Conservation (phyloP, 2,329 filamentous ascomycete genomes). For the Pezicula neosporulosa region DNA sequence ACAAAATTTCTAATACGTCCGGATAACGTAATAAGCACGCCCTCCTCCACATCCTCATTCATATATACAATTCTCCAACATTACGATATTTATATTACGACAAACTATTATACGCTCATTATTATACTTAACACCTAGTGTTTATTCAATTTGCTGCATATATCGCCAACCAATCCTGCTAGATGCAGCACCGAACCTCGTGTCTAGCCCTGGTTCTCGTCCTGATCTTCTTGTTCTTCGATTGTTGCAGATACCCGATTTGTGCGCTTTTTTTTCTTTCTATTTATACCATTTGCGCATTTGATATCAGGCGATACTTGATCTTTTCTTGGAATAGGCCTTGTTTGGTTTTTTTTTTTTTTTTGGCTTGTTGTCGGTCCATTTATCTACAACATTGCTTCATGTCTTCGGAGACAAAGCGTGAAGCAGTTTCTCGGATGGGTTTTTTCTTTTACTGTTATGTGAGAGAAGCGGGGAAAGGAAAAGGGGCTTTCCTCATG, state of each 20-base stretch:
- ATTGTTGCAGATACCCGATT: neutral
- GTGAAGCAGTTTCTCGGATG: neutral
- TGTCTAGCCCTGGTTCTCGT: neutral
- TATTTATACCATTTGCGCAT: neutral
- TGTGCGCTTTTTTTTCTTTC: neutral
- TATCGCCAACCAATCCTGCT: conserved; percentile 1
- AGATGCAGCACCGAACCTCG: conserved; percentile 1
- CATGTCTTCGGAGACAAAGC: neutral
- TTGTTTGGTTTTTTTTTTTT: neutral
- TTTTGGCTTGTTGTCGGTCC: neutral
- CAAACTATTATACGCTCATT: neutral
- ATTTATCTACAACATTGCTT: neutral
- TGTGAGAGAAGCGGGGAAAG: neutral
- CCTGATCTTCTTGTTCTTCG: neutral
- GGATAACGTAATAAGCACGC: conserved; percentile 21
- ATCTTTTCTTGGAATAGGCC: neutral
- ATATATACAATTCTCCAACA: neutral
- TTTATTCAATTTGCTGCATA: conserved; percentile 1
- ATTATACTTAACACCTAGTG: neutral
- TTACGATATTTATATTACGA: neutral
- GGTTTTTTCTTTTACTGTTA: neutral
- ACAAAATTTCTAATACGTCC: conserved; percentile 23
- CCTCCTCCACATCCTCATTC: neutral
- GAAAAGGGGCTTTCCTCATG: neutral
- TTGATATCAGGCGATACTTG: neutral